These are phyloP conservation scores for Fraxinus platypoda DNA, from an alignment of 305 asterid species.

Conservation along the genomic window DNA sequence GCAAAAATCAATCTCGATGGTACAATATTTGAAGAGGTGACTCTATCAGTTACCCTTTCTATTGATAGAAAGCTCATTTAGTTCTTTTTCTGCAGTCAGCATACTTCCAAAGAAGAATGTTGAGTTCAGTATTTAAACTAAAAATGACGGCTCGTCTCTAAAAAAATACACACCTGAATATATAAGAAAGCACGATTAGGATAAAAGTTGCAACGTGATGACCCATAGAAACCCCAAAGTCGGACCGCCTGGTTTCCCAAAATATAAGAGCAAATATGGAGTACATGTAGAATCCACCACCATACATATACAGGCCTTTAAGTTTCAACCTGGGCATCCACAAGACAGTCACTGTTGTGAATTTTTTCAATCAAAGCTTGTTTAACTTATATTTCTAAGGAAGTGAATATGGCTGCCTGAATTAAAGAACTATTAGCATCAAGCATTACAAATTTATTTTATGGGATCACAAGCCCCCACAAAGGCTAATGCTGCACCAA, in stretches of 20 bases:
- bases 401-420: slow-evolving; percentile 1
- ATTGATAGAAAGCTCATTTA: not conserved
- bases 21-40: not conserved
- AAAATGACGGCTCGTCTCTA: not conserved
- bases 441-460: not conserved
- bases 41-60: not conserved
- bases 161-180: slow-evolving; percentile 58
- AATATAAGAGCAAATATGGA: slow-evolving; percentile 88
- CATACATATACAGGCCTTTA: slow-evolving; percentile 82
- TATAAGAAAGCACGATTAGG: slow-evolving; percentile 69
- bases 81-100: not conserved
- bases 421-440: slow-evolving; percentile 6
- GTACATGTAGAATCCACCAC: slow-evolving; percentile 81
- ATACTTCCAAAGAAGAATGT: not conserved
- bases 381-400: slow-evolving; percentile 7
- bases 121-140: not conserved
- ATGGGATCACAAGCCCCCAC: not conserved
- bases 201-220: slow-evolving; percentile 77
- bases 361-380: slow-evolving; percentile 1
- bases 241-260: slow-evolving; percentile 96
- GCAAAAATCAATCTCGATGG: not conserved
- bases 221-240: slow-evolving; percentile 91
- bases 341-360: slow-evolving; percentile 18
- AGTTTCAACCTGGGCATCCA: slow-evolving; percentile 63
- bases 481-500: not conserved